Percentiles rank a stretch among this genome's conserved stretches.
Evolutionary conservation across 2,329 filamentous ascomycete genomes (phyloP).

Genomic region (Cytospora piceicola): DNA sequence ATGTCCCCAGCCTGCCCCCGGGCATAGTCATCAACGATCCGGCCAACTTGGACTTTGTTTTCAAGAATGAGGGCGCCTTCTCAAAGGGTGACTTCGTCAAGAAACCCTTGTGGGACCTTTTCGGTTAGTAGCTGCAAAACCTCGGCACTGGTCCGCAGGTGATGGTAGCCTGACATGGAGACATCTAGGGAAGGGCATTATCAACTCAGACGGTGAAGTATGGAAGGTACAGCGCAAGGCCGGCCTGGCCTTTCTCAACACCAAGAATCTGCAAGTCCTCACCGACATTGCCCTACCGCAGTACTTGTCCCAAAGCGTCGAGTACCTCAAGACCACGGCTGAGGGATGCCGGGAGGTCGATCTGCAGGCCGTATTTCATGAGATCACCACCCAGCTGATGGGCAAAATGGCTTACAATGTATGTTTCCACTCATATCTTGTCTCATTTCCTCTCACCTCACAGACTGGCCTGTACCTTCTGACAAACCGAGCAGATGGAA

Average conservation of each 20-base stretch:
- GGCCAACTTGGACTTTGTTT: slow-evolving; percentile 63
- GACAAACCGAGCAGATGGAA: slow-evolving; percentile 55
- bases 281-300: slow-evolving; percentile 61
- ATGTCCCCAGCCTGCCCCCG: slow-evolving; percentile 64
- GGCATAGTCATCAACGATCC: slow-evolving; percentile 67
- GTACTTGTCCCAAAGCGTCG: slow-evolving; percentile 52
- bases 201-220: slow-evolving; percentile 66
- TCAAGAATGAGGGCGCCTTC: slow-evolving; percentile 64
- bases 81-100: slow-evolving; percentile 67
- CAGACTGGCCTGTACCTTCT: not conserved
- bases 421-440: slow-evolving; percentile 31
- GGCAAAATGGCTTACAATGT: slow-evolving; percentile 69
- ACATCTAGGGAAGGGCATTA: slow-evolving; percentile 60
- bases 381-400: slow-evolving; percentile 68
- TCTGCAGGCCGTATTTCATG: slow-evolving; percentile 63
- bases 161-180: not conserved
- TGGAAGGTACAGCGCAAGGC: slow-evolving; percentile 68
- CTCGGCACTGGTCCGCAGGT: not conserved
- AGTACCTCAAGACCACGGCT: slow-evolving; percentile 41
- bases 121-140: slow-evolving; percentile 47
- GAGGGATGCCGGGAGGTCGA: slow-evolving; percentile 47
- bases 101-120: slow-evolving; percentile 62
- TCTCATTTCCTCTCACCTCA: not conserved
- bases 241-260: slow-evolving; percentile 61
- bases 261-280: slow-evolving; percentile 59